Conservation (phyloP, 2,329 filamentous ascomycete species). For the Alternaria tenuissima region DNA sequence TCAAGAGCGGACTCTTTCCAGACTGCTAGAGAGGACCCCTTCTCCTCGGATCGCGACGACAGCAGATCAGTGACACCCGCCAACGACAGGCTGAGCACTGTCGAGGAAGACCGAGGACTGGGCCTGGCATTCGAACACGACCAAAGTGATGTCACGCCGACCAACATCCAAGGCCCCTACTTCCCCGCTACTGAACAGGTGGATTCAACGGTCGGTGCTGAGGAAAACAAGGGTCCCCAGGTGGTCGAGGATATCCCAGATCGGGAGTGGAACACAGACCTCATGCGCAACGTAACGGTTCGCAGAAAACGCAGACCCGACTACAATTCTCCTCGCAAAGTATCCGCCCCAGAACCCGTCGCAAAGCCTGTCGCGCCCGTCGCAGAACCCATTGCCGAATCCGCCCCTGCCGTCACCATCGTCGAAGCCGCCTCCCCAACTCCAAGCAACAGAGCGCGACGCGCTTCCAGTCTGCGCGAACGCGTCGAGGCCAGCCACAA, state of each 20-base stretch:
- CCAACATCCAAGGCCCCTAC: constrained; percentile 26
- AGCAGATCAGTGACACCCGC: constrained; percentile 41
- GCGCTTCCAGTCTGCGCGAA: constrained; percentile 42
- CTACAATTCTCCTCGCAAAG: constrained; percentile 32
- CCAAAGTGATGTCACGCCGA: constrained; percentile 44
- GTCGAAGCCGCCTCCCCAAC: constrained; percentile 31
- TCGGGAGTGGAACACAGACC: constrained; percentile 51
- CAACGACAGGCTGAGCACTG: constrained; percentile 37
- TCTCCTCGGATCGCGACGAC: constrained; percentile 44
- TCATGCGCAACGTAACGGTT: constrained; percentile 54
- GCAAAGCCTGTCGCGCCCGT: constrained; percentile 1
- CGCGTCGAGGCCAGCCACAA: constrained; percentile 45
- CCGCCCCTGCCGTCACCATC: constrained; percentile 16
- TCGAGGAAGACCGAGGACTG: constrained; percentile 44
- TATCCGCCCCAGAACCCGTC: constrained; percentile 10
- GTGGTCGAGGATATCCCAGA: constrained; percentile 39
- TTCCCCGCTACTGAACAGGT: constrained; percentile 20
- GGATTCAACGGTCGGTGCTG: constrained; percentile 21
- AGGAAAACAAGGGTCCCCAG: constrained; percentile 26
- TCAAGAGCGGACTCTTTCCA: constrained; percentile 57
- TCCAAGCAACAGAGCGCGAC: constrained; percentile 28
- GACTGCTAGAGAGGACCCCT: constrained; percentile 55
- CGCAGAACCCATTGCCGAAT: not conserved
- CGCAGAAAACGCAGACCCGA: constrained; percentile 44
- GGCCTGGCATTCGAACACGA: constrained; percentile 48